phyloP scores from a whole-genome alignment of 108 stramenopile genomes.

The Licmophora abbreviata region DNA sequence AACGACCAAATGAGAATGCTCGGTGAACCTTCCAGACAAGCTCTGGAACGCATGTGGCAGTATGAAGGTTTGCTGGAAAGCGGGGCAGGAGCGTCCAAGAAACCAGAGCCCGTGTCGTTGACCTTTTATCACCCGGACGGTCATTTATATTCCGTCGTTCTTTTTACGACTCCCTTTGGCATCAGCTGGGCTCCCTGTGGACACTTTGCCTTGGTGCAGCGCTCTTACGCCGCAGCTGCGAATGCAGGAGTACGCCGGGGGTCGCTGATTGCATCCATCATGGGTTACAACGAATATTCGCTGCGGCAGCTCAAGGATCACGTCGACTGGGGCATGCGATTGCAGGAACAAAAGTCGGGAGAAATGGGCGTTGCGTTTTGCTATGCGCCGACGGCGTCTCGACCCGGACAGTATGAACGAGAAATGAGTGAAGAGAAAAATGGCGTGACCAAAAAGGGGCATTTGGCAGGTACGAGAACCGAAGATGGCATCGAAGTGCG shows the following conservation, averaged over 20 bases:
- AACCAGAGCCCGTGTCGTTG: slow-evolving; percentile 29
- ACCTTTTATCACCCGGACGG: slow-evolving; percentile 44
- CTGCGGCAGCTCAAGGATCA: slow-evolving; percentile 3
- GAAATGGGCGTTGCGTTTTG: slow-evolving; percentile 35
- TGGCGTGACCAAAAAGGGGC: neutral
- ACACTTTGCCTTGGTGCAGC: slow-evolving; percentile 66
- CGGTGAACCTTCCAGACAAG: slow-evolving; percentile 60
- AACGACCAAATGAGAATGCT: slow-evolving; percentile 64
- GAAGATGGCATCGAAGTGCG: slow-evolving; percentile 45
- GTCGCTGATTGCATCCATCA: slow-evolving; percentile 42
- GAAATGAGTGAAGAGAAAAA: slow-evolving; percentile 14
- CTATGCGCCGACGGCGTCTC: slow-evolving; percentile 51
- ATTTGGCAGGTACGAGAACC: too few relatives aligned
- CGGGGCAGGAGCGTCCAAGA: too few relatives aligned
- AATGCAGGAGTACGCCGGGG: slow-evolving; percentile 46
- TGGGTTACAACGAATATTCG: neutral
- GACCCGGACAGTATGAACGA: slow-evolving; percentile 44
- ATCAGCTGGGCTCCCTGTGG: slow-evolving; percentile 79
- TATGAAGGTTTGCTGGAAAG: slow-evolving; percentile 49
- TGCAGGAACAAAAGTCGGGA: slow-evolving; percentile 16
- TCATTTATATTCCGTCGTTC: slow-evolving; percentile 29
- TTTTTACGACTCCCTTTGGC: slow-evolving; percentile 51
- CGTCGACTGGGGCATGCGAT: slow-evolving; percentile 39
- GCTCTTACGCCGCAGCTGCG: slow-evolving; percentile 16
- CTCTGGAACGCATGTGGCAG: slow-evolving; percentile 73